These are phyloP conservation scores for Orbilia oligospora DNA, from an alignment of 2,329 filamentous ascomycete species.

Conservation along the genomic window DNA sequence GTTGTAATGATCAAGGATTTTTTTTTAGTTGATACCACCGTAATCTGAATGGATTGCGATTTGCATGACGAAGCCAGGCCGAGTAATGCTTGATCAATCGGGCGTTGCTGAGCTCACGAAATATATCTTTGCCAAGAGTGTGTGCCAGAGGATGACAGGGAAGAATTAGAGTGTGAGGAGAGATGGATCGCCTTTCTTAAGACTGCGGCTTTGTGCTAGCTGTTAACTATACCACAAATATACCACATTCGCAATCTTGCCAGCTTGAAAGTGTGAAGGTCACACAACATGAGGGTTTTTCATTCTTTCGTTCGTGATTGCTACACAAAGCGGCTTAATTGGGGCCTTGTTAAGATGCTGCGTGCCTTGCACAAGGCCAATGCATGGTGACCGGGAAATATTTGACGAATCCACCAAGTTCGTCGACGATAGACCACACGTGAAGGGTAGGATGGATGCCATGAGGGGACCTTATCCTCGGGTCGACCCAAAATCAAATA, in stretches of 20 bases:
- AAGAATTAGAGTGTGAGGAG: not conserved
- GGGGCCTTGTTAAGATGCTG: not conserved
- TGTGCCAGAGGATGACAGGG: constrained; percentile 10
- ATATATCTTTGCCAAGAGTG: constrained; percentile 7
- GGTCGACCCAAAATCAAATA: constrained; percentile 28
- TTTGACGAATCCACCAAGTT: constrained; percentile 24
- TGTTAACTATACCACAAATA: constrained; percentile 1
- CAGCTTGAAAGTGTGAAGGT: constrained; percentile 15
- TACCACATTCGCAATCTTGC: constrained; percentile 41
- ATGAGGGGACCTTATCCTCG: constrained; percentile 34
- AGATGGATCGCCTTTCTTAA: constrained; percentile 9
- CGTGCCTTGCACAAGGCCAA: constrained; percentile 24
- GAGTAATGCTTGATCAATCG: constrained; percentile 7
- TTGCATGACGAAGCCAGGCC: constrained; percentile 7
- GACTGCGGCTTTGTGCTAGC: too few relatives aligned
- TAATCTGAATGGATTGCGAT: constrained; percentile 11
- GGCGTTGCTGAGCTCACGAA: constrained; percentile 17
- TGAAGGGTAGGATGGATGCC: constrained; percentile 16
- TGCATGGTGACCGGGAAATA: constrained; percentile 41
- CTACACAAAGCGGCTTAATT: constrained; percentile 1
- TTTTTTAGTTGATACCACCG: not conserved
- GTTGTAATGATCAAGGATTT: not conserved
- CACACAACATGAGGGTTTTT: constrained; percentile 30
- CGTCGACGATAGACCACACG: constrained; percentile 17
- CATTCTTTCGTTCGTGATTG: not conserved